Percentiles rank a stretch among this genome's conserved stretches.
Conservation (phyloP, 805 yeast species). For the Wickerhamiella dianesei region DNA sequence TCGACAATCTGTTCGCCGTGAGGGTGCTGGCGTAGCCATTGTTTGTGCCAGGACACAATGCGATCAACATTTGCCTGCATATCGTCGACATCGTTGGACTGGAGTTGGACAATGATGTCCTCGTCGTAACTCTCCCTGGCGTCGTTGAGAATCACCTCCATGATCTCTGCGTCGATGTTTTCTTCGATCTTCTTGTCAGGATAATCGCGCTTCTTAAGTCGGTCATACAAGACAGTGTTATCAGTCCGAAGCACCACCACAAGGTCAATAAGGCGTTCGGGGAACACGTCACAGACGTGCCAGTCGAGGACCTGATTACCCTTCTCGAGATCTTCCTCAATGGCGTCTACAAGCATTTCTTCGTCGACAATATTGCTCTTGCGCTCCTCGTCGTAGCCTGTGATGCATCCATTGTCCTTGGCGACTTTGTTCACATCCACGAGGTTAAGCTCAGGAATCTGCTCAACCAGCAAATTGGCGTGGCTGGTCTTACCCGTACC, state of each 20-base stretch:
- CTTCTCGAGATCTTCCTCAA: constrained; percentile 61
- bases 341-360: constrained; percentile 65
- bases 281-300: constrained; percentile 95
- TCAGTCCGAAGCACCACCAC: constrained; percentile 80
- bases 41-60: constrained; percentile 55
- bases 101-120: constrained; percentile 69
- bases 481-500: constrained; percentile 79
- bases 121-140: constrained; percentile 72
- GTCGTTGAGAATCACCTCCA: constrained; percentile 80
- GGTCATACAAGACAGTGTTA: constrained; percentile 55
- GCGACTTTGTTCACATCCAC: constrained; percentile 73
- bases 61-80: constrained; percentile 75
- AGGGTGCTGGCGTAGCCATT: constrained; percentile 45
- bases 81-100: constrained; percentile 58
- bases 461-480: constrained; percentile 42
- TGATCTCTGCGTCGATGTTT: constrained; percentile 90
- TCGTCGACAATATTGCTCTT: constrained; percentile 87
- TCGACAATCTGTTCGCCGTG: constrained; percentile 13
- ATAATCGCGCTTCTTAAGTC: constrained; percentile 66
- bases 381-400: constrained; percentile 74
- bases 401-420: constrained; percentile 58
- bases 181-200: constrained; percentile 73
- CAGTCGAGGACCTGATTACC: constrained; percentile 94
- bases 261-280: constrained; percentile 81
- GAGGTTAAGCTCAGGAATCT: constrained; percentile 37